phyloP scores from a whole-genome alignment of 192 early-diverging fungal genomes.

The Coemansia sp. region DNA sequence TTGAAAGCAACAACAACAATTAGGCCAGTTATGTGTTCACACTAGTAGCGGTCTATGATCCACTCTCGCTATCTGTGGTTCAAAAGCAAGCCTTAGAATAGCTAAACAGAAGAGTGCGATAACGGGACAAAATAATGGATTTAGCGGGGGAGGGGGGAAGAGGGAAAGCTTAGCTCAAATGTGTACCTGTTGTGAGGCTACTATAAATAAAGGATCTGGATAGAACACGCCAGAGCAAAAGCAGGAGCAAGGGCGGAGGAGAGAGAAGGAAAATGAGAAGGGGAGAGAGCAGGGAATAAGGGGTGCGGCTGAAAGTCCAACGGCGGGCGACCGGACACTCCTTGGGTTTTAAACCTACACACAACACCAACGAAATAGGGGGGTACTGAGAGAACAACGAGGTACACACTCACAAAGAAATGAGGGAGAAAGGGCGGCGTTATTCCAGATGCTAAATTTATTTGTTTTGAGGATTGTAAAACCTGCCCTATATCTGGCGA shows the following conservation, averaged over 20 bases:
- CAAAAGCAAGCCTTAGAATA: too few species aligned
- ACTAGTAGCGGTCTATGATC: too few species aligned
- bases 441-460: too few species aligned
- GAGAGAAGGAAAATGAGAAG: background rate
- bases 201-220: background rate
- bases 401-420: constrained; percentile 1
- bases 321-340: background rate
- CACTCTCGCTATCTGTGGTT: too few species aligned
- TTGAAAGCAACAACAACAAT: constrained; percentile 4
- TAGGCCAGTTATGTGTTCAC: background rate
- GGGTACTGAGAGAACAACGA: background rate
- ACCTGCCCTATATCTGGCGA: too few species aligned
- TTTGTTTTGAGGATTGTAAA: too few species aligned
- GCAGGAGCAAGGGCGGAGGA: background rate
- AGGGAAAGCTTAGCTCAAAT: background rate
- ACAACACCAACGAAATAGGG: background rate
- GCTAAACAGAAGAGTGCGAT: too few species aligned
- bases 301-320: background rate
- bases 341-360: constrained; percentile 1
- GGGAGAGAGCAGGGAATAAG: background rate
- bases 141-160: background rate
- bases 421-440: too few species aligned
- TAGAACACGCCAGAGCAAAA: background rate
- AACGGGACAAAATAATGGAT: background rate
- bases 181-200: background rate